Base-by-base conservation (phyloP, 2,329 filamentous ascomycete genomes). In the Calonectria multiphialidica region DNA sequence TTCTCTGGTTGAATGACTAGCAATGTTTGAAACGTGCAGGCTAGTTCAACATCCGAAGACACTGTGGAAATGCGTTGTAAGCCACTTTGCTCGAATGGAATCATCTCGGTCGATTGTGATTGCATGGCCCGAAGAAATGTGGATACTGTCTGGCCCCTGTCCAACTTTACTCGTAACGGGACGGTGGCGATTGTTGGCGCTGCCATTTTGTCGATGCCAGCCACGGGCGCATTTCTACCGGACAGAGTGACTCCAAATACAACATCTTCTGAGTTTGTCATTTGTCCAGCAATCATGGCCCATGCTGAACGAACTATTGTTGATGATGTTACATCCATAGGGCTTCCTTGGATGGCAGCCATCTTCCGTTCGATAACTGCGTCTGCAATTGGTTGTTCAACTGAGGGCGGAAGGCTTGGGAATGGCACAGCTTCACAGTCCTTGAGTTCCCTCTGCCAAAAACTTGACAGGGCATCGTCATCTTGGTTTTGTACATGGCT, bases 111-210 rank as follows among this genome's bases (percentile, higher is more conserved):
- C 8, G 74, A 61, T 28, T 72, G 67, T n/a, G 67, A 28, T 37
- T 80, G 77, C 2, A 79, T 53, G 1, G 78, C 75, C 30, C 86
- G 79, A n/a, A 91, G 79, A 69, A 86, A 88, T 28, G 87, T 80
- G 0, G 74, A 73, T 9, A 86, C 78, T 2, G 80, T 77, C 25
- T 72, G 66, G 5, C 72, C 30, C 18, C 66, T 62, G 88, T 81
- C 79, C 40, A 78, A 16, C 4, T 44, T 50, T 18, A 80, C 63
- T 1, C 78, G 73, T 5, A 80, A 45, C 10, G 80, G 80, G 1
- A 82, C 69, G 6, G 69, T 73, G 21, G 72, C 70, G 25, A 73
- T 74, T 2, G 72, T 66, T 15, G 72, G 72, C 42, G 59, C 72
- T 23, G 61, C 33, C 65, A 73, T 69, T 44, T 66, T 66, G 18